A percentile compares a stretch with the other conserved stretches of the same genome.
These are phyloP conservation scores for Fusarium marasasianum DNA, from an alignment of 2,329 filamentous ascomycete species.

Conservation along the genomic window DNA sequence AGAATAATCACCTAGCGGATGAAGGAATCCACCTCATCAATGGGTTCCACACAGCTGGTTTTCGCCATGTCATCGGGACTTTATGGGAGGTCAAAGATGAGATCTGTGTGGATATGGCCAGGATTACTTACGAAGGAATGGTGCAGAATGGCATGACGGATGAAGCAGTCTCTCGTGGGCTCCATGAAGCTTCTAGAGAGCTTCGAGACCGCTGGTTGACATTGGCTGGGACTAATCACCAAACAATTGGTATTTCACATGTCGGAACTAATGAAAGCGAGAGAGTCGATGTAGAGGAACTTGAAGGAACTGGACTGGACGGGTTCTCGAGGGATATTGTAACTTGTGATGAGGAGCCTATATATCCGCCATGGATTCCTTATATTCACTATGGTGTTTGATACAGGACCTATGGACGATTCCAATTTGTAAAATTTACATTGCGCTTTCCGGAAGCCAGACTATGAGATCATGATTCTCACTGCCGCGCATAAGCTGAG, in stretches of 20 bases:
- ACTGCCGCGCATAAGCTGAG: neutral
- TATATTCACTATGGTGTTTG: neutral
- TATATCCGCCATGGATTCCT: neutral
- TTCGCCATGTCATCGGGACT: neutral
- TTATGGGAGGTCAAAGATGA: neutral
- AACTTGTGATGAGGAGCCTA: neutral
- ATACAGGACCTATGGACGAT: too few species aligned
- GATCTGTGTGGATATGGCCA: neutral
- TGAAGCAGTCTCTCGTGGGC: neutral
- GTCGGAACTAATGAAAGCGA: neutral
- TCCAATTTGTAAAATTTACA: too few species aligned
- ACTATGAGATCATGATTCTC: too few species aligned
- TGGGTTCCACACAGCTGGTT: neutral
- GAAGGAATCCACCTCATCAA: neutral
- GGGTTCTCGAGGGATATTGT: neutral
- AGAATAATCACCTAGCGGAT: neutral
- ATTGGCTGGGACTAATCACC: neutral
- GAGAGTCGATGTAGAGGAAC: neutral
- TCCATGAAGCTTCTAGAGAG: neutral
- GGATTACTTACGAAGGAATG: neutral
- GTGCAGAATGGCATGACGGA: neutral
- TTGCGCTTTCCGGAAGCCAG: too few species aligned
- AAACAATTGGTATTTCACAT: neutral
- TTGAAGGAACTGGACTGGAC: neutral
- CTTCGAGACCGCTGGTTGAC: neutral